Conservation (phyloP, 257 asterid species). For the Sherardia arvensis region DNA sequence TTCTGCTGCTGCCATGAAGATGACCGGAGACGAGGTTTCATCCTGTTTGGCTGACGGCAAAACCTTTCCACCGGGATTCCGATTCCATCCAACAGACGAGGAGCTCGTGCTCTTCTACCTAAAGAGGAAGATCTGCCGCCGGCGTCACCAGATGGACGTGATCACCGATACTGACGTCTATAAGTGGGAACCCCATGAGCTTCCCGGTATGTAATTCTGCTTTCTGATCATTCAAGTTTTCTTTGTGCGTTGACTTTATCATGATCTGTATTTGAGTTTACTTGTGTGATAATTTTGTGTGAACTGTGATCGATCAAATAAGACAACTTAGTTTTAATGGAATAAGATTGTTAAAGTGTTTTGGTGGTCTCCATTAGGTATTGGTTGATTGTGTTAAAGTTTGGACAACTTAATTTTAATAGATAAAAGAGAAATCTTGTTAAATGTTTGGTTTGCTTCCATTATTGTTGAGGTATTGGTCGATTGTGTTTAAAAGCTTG, state of each 20-base stretch:
- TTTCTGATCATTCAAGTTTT: neutral
- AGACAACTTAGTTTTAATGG: neutral
- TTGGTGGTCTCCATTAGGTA: no score
- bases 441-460: no score
- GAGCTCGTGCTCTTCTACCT: slow-evolving; percentile 68
- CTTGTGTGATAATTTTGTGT: neutral
- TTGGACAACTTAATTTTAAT: no score
- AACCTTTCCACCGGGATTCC: slow-evolving; percentile 71
- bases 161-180: slow-evolving; percentile 68
- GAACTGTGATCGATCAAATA: neutral
- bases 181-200: slow-evolving; percentile 81
- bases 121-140: slow-evolving; percentile 64
- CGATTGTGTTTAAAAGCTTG: no score
- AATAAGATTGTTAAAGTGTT: no score
- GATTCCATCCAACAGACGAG: slow-evolving; percentile 92
- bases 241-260: slow-evolving; percentile 13
- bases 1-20: slow-evolving; percentile 13
- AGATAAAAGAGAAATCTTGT: no score
- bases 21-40: slow-evolving; percentile 18
- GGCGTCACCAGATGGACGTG: slow-evolving; percentile 39
- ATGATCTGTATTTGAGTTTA: neutral
- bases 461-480: no score
- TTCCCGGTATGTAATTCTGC: slow-evolving; percentile 49
- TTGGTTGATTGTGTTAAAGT: no score
- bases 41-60: slow-evolving; percentile 26